phyloP scores from a whole-genome alignment of 2,329 filamentous ascomycete species.

The Gnomoniopsis smithogilvyi region DNA sequence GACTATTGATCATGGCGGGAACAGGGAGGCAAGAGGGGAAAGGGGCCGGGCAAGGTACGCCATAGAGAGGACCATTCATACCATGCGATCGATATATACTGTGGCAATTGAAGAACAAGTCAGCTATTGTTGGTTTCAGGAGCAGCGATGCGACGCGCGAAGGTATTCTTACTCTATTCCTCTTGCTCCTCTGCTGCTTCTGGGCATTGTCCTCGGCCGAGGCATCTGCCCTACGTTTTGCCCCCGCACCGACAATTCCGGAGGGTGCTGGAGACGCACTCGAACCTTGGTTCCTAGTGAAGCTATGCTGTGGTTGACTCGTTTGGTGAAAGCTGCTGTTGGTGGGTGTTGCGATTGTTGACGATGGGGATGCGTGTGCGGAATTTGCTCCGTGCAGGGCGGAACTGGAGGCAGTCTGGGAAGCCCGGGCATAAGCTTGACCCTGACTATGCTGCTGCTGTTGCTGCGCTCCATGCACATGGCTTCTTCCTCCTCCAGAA shows the following conservation, averaged over 20 bases:
- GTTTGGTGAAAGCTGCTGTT: not conserved
- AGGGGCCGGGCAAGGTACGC: too few species aligned
- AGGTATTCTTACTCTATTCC: conserved; percentile 49
- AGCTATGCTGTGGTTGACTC: not conserved
- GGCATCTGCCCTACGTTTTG: conserved; percentile 38
- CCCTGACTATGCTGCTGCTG: not conserved
- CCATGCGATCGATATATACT: conserved; percentile 63
- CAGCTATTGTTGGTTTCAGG: not conserved
- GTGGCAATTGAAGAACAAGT: conserved; percentile 10
- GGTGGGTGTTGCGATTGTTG: conserved; percentile 24
- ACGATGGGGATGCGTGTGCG: conserved; percentile 31
- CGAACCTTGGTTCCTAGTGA: not conserved
- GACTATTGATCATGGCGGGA: not conserved
- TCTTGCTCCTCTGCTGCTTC: conserved; percentile 57
- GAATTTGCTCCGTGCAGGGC: conserved; percentile 45
- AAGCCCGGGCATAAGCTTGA: conserved; percentile 12
- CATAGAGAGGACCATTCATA: conserved; percentile 31
- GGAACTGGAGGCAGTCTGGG: conserved; percentile 25
- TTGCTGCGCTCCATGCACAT: conserved; percentile 15
- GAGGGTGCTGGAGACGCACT: not conserved
- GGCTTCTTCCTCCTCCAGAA: conserved; percentile 21
- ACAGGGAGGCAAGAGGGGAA: not conserved
- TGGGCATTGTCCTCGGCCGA: conserved; percentile 31
- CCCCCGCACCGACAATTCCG: conserved; percentile 1
- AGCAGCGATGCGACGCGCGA: not conserved